These are phyloP conservation scores for Hanseniaspora thailandica DNA, from an alignment of 805 yeast species.

Conservation along the genomic window DNA sequence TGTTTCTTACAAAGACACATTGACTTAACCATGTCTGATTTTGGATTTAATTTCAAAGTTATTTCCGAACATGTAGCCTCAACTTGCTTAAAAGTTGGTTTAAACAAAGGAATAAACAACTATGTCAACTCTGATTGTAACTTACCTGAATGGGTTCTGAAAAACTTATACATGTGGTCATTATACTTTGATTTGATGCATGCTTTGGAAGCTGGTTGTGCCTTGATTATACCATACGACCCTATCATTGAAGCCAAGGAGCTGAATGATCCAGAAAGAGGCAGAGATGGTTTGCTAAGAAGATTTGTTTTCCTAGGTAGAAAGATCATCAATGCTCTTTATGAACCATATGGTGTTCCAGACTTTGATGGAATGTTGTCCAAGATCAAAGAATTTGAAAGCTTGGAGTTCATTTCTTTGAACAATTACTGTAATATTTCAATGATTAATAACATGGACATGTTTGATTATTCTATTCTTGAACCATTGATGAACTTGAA, in stretches of 20 bases:
- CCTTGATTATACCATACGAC: constrained; percentile 16
- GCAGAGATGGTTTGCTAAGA: constrained; percentile 8
- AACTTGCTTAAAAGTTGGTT: constrained; percentile 14
- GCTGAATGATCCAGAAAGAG: constrained; percentile 10
- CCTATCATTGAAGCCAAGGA: constrained; percentile 8
- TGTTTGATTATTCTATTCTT: constrained; percentile 12
- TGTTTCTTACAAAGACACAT: constrained; percentile 18
- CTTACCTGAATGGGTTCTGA: constrained; percentile 20
- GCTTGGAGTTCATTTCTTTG: constrained; percentile 1
- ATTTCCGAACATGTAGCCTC: constrained; percentile 21
- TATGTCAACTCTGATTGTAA: constrained; percentile 16
- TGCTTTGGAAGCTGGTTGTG: constrained; percentile 24
- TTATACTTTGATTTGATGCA: constrained; percentile 21
- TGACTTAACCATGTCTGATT: constrained; percentile 18
- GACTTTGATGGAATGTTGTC: constrained; percentile 13
- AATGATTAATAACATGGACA: constrained; percentile 2
- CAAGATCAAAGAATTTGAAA: constrained; percentile 9
- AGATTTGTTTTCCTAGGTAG: constrained; percentile 13
- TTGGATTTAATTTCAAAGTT: constrained; percentile 11
- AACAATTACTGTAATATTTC: constrained; percentile 4
- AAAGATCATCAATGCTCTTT: constrained; percentile 9
- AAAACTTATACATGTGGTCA: constrained; percentile 25
- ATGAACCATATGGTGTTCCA: constrained; percentile 14
- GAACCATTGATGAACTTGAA: constrained; percentile 5
- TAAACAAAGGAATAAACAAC: constrained; percentile 20